Evolutionary conservation across 169 alveolate species (phyloP), one percentile per base, ranked within the genome.

Genomic region (Cardiosporidium cionae): DNA sequence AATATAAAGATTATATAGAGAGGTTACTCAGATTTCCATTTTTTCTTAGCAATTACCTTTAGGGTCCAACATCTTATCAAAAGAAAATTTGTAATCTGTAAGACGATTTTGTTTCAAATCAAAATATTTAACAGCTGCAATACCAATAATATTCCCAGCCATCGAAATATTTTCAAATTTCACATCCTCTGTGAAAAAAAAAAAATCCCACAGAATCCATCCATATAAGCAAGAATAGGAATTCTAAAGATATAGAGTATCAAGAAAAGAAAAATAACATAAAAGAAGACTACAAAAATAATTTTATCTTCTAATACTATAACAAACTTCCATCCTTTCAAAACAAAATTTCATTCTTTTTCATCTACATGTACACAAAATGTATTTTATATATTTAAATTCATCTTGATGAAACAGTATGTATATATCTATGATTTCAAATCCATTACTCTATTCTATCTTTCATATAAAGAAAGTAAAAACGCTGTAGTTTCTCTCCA

Each of bases 41-140:
- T 72, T 54, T 6, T 29, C 33, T 29, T 4, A 2, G 23, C 37
- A 33, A 28, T 3, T 16, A 65, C 99, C 99, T 79, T 94, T 94
- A 52, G 98, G 98, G 79, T 95, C 99, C 67, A 97, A 91, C 99
- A 97, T 96, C 86, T 88, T 88, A 83, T 97, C 99, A 73, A 90
- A 96, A 63, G 97, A 91, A 86, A 96, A 97, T 80, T 85, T 92
- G 78, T 97, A 97, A 72, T 94, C 94, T 64, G 97, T 88, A 34
- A 88, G 83, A 65, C 98, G 86, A 82, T 94, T 94, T 77, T 96
- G 98, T 66, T 93, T 95, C 32, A 97, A 82, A 73, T 97, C 99
- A 84, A 90, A 97, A 83, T 97, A 97, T 85, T 96, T 95, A 62
- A 97, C 93, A 22, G 99, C 98, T 7, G 99, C 97, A 72, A 91